These are phyloP conservation scores for Kodamaea anthophila DNA, from an alignment of 1,139 yeast species.

Conservation along the genomic window DNA sequence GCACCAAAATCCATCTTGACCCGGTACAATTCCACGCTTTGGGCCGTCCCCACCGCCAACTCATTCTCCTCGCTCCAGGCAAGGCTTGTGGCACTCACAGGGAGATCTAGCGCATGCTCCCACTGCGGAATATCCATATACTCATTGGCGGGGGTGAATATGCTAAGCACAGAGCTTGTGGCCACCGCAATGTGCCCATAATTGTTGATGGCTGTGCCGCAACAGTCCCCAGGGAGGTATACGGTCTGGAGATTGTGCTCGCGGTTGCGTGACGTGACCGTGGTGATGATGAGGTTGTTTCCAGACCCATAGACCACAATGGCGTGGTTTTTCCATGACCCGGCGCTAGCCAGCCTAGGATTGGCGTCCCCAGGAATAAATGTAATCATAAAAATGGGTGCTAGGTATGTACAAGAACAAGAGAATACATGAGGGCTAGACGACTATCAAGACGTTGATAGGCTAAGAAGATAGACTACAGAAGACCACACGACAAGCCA, in stretches of 20 bases:
- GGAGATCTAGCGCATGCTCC: conserved; percentile 24
- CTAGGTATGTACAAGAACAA: conserved; percentile 30
- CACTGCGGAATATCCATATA: conserved; percentile 43
- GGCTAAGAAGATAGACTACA: too few relatives aligned
- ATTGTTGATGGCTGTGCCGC: conserved; percentile 56
- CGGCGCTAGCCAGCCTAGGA: conserved; percentile 50
- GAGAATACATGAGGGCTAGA: too few relatives aligned
- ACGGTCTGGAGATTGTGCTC: conserved; percentile 59
- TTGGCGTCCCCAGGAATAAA: conserved; percentile 87
- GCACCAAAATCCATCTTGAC: conserved; percentile 38
- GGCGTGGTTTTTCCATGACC: conserved; percentile 65
- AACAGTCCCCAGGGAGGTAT: conserved; percentile 62
- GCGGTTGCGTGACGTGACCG: conserved; percentile 12
- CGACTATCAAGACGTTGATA: too few relatives aligned
- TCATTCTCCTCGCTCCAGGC: conserved; percentile 67
- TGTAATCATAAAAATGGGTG: conserved; percentile 48
- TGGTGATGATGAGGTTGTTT: conserved; percentile 63
- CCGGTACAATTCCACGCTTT: conserved; percentile 48
- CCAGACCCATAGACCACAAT: conserved; percentile 81
- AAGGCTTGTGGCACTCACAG: neutral
- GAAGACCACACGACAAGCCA: too few relatives aligned
- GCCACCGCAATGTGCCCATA: conserved; percentile 56
- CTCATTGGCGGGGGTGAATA: conserved; percentile 43
- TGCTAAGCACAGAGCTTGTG: conserved; percentile 19
- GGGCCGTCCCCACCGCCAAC: conserved; percentile 53